phyloP scores from a whole-genome alignment of 805 yeast species.

The Ogataea methylovora region DNA sequence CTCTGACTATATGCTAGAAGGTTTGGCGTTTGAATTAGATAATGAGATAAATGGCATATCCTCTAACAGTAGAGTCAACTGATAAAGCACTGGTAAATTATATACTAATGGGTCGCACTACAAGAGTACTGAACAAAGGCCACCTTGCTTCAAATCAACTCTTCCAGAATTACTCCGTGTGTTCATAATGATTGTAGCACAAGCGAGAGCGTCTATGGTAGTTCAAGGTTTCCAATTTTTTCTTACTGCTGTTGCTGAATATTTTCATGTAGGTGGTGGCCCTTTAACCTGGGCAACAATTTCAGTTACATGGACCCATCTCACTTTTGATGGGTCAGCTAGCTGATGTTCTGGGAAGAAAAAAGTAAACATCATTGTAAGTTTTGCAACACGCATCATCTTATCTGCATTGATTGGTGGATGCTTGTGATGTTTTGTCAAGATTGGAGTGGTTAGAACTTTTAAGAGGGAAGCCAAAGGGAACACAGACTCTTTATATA shows the following conservation, averaged over 20 bases:
- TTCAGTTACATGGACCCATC: constrained; percentile 32
- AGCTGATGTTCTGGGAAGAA: constrained; percentile 40
- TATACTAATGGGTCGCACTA: neutral
- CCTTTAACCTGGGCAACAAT: constrained; percentile 35
- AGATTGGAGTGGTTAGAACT: constrained; percentile 32
- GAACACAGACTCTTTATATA: too few relatives aligned
- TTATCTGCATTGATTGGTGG: constrained; percentile 28
- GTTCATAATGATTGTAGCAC: constrained; percentile 28
- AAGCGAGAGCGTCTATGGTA: constrained; percentile 32
- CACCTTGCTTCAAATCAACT: constrained; percentile 26
- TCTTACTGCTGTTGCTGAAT: constrained; percentile 25
- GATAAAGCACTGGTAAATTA: too few relatives aligned
- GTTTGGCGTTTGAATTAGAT: too few relatives aligned
- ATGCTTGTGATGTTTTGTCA: constrained; percentile 26
- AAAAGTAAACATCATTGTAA: constrained; percentile 27
- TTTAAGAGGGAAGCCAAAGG: too few relatives aligned
- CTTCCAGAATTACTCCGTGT: constrained; percentile 28
- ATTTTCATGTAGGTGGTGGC: constrained; percentile 32
- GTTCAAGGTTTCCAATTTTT: constrained; percentile 30
- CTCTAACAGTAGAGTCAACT: too few relatives aligned
- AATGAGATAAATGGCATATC: too few relatives aligned
- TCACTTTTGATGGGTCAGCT: constrained; percentile 36
- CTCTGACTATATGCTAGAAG: too few relatives aligned
- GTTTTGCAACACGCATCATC: constrained; percentile 26
- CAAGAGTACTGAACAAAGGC: constrained; percentile 28